These are phyloP conservation scores for Podaxis sp. DNA, from an alignment of 768 basidiomycete genomes.

Conservation along the genomic window DNA sequence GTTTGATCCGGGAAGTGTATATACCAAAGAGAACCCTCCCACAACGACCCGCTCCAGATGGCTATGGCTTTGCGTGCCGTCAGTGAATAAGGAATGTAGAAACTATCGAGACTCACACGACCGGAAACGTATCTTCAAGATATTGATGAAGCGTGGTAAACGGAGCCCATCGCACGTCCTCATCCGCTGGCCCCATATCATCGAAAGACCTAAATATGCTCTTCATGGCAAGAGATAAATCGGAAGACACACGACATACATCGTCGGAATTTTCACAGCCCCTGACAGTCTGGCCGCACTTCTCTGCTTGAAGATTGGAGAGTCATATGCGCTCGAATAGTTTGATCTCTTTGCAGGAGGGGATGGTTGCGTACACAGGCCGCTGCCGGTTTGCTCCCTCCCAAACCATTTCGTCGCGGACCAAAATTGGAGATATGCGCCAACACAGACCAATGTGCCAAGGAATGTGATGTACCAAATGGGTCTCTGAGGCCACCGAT, in stretches of 20 bases:
- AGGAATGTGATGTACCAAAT: neutral
- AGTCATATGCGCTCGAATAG: slow-evolving; percentile 23
- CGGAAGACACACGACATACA: slow-evolving; percentile 18
- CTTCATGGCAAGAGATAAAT: neutral
- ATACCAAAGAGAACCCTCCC: slow-evolving; percentile 27
- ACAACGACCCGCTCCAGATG: slow-evolving; percentile 21
- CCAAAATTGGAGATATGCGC: neutral
- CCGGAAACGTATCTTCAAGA: slow-evolving; percentile 27
- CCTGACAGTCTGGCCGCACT: slow-evolving; percentile 25
- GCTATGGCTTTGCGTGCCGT: slow-evolving; percentile 20
- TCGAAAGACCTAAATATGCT: slow-evolving; percentile 26
- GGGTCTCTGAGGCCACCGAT: neutral
- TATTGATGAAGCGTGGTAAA: slow-evolving; percentile 28
- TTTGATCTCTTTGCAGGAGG: slow-evolving; percentile 23
- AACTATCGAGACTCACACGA: slow-evolving; percentile 22
- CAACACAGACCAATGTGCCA: neutral
- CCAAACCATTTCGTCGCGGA: neutral
- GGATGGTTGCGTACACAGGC: slow-evolving; percentile 22
- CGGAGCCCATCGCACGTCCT: slow-evolving; percentile 28
- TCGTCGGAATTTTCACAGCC: slow-evolving; percentile 29
- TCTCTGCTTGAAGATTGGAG: slow-evolving; percentile 21
- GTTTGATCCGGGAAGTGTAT: slow-evolving; percentile 24
- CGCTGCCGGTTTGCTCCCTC: neutral
- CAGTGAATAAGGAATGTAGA: neutral
- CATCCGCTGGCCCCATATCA: slow-evolving; percentile 28